phyloP scores from a whole-genome alignment of 2,329 filamentous ascomycete species.

The Onygena corvina region DNA sequence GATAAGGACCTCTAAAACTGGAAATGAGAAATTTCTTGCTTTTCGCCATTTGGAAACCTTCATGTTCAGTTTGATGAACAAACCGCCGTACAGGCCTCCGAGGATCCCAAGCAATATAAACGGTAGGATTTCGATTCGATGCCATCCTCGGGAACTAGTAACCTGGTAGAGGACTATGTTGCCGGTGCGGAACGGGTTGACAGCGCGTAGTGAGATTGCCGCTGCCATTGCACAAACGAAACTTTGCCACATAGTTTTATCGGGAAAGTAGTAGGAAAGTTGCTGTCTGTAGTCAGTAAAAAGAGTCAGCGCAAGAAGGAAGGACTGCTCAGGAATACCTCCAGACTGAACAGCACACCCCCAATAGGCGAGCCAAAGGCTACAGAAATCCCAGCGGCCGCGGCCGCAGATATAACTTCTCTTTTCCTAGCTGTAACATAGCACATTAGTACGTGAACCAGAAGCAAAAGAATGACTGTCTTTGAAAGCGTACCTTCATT shows the following conservation, averaged over 20 bases:
- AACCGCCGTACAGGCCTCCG: conserved; percentile 84
- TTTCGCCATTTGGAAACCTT: conserved; percentile 69
- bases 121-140: conserved; percentile 83
- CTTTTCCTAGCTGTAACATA: conserved; percentile 62
- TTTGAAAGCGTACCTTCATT: conserved; percentile 50
- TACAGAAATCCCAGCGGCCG: conserved; percentile 83
- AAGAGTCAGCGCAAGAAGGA: background rate
- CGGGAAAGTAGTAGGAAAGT: conserved; percentile 92
- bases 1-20: conserved; percentile 66
- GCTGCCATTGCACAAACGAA: conserved; percentile 99
- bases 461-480: background rate
- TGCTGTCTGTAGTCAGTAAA: conserved; percentile 43
- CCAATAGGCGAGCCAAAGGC: conserved; percentile 91
- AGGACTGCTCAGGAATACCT: conserved; percentile 49
- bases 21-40: conserved; percentile 54
- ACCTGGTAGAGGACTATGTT: conserved; percentile 95
- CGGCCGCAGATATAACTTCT: conserved; percentile 83
- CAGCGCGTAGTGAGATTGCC: conserved; percentile 78
- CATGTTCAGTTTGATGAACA: conserved; percentile 95
- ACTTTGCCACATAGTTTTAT: conserved; percentile 99
- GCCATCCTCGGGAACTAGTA: conserved; percentile 82
- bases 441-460: conserved; percentile 16
- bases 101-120: conserved; percentile 77
- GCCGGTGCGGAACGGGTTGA: conserved; percentile 89
- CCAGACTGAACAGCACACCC: conserved; percentile 89